Base-by-base conservation (phyloP, 768 basidiomycete genomes). In the Boletus speciosus region DNA sequence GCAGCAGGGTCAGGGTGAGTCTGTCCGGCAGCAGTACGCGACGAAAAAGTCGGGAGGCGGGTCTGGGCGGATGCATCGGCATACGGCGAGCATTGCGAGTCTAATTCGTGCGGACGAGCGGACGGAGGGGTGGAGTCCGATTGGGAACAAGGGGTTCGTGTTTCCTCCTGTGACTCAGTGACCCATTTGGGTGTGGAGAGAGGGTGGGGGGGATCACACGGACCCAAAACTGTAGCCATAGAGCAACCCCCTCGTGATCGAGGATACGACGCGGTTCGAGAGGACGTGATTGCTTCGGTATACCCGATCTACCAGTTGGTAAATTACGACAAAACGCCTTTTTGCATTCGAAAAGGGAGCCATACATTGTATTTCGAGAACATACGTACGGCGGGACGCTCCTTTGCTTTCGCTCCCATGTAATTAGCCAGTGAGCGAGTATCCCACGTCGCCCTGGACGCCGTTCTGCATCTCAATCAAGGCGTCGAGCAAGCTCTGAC, bases 31-130 rank as follows among this genome's bases (percentile, higher is more conserved):
- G 23, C 42, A 29, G 32, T 35, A 52, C 14, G 36, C 10, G 9
- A 21, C 31, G 61, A 63, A 54, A 51, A 60, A 62, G 66, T 55
- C 44, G 3, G 57, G 44, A 14, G 37, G 34, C 9, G 25, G 25
- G 21, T n/a, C 21, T 54, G 67, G 59, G 47, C 77, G 76, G 58
- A 78, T 75, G 31, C 90, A 92, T 68, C 73, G 81, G 35, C 90
- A 92, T 65, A 92, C 90, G 2, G 90, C 90, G 21, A 90, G 86
- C 58, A 93, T 93, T 58, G 88, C 85, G 12, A 90, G 88, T 65
- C 70, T 92, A 55, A 90, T 92, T 51, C 77, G 88, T 9, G 81
- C 85, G 5, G 87, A 90, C 37, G 88, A 92, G 61, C 71, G 88
- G 23, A 52, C 87, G 63, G 90, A 90, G 60, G 88, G 86, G 2